Percentiles rank a stretch among this genome's conserved stretches.
Evolutionary conservation across 805 yeast species (phyloP).

Genomic region (Candida insectorum): DNA sequence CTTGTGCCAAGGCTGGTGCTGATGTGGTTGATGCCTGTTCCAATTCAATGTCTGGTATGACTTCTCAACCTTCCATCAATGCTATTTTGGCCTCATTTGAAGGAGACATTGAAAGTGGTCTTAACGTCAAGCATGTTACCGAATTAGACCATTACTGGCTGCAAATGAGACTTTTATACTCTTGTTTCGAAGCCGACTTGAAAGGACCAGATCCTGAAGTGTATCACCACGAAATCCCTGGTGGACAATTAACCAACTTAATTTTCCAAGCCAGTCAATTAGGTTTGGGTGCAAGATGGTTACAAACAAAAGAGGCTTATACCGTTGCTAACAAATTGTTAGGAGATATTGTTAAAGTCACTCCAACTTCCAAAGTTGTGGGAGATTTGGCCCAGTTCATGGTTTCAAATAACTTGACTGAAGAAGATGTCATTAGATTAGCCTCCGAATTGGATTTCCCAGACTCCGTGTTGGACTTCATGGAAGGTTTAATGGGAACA

Average conservation of each 20-base stretch:
- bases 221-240: conserved; percentile 97
- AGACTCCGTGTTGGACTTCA: conserved; percentile 95
- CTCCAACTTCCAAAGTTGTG: conserved; percentile 99
- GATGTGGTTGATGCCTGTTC: conserved; percentile 97
- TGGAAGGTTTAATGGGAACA: conserved; percentile 98
- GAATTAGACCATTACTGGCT: conserved; percentile 97
- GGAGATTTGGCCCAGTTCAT: conserved; percentile 99
- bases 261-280: conserved; percentile 99
- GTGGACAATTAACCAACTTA: conserved; percentile 98
- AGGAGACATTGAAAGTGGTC: conserved; percentile 75
- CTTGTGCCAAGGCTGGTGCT: conserved; percentile 93
- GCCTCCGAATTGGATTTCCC: conserved; percentile 97
- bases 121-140: conserved; percentile 64
- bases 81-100: conserved; percentile 91
- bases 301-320: conserved; percentile 91
- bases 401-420: conserved; percentile 89
- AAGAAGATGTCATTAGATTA: conserved; percentile 81
- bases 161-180: conserved; percentile 93
- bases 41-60: conserved; percentile 96
- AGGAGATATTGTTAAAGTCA: conserved; percentile 97
- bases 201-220: conserved; percentile 99
- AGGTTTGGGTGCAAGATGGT: conserved; percentile 96
- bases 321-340: conserved; percentile 84
- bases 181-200: conserved; percentile 96
- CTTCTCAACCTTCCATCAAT: conserved; percentile 95